Base-by-base conservation (phyloP, 2,329 filamentous ascomycete genomes). In the Trichocomaceae sp. region DNA sequence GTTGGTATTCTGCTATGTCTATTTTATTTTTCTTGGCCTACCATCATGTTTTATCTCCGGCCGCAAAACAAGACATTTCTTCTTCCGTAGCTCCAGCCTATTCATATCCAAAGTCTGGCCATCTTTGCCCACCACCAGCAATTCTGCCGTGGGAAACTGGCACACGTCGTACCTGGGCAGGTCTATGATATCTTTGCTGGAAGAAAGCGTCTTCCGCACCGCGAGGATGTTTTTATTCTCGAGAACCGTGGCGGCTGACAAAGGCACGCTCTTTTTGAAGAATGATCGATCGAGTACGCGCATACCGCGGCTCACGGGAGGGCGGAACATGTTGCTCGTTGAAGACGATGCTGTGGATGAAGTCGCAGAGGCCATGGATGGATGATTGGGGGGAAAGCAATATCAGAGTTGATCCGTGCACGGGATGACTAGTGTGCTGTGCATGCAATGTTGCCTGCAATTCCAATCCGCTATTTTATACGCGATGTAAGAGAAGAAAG, bases 261-360 rank as follows among this genome's bases (percentile, higher is more conserved):
- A 77, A 22, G 86, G 84, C 54, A 96, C 75, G 1, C 79, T 87
- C 69, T 86, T 89, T 51, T 82, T 78, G 75, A 97, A 97, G 60
- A 95, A 85, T 15, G 85, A 80, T 61, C 88, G 85, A 74, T 99
- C 91, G 60, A 99, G 83, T 49, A 82, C 81, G 66, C 84, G 84
- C 76, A 89, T 88, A 57, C 86, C 84, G 69, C 88, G 86, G 63
- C 92, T 86, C 57, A 90, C 78, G 22, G 91, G 90, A 47, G 90
- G 89, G 61, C 85, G 83, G 70, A 96, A 88, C 80, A 84, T 83
- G 49, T 35, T 35, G 31, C 15, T 35, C 31, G 29, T 9, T 31
- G 50, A 23, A 12, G 33, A 42, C 23, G 9, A 26, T n/a, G 20
- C n/a, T 8, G 35, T 46, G 44, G 50, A 53, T 10, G 29, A 31